Base-by-base conservation (phyloP, 495 filamentous ascomycete species). In the Choiromyces venosus region DNA sequence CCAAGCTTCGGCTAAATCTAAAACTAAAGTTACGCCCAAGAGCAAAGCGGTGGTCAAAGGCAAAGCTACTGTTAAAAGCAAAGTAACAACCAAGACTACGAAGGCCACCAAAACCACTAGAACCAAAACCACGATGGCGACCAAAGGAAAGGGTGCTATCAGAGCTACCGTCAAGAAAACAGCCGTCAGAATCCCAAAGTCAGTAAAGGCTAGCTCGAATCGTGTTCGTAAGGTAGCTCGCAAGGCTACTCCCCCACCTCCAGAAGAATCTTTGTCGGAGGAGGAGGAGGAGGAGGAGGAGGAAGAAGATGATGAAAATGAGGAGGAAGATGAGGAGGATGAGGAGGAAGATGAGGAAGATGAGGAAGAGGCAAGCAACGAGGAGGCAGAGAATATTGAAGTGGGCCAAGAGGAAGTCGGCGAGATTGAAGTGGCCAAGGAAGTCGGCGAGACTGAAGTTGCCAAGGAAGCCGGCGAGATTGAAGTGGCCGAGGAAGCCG, bases 121-220 rank as follows among this genome's bases (percentile, higher is more conserved):
- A 33, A 16, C 25, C 25, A 16, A 29, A 33, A 18, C 12, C 25
- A 61, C 25, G 25, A 33, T 29, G 52, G 52, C 52, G 12, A 12
- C 52, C 10, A 61, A 29, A 61, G 25, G 52, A 29, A 76, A 70
- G 64, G 33, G 39, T 33, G 36, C 37, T 37, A 66, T 37, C 1
- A 74, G 52, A 42, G n/a, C 46, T 29, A 37, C 61, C 36, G 33
- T 33, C 19, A 85, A 78, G 73, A 83, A 83, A 68, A 83, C 82
- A 38, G 75, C 73, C 56, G 79, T 79, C 25, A 78, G 85, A 78
- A 87, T 88, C 77, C 85, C 80, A 69, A 86, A 74, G 42, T 64
- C 66, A 21, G 69, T 68, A 56, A 73, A 33, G 18, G 39, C 71
- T 19, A 25, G 29, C 67, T 71, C 52, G 25, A 61, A 29, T 33